Evolutionary conservation across 129 eudicot species (phyloP), one percentile per base, ranked within the genome.

Genomic region (Erigeron canadensis): DNA sequence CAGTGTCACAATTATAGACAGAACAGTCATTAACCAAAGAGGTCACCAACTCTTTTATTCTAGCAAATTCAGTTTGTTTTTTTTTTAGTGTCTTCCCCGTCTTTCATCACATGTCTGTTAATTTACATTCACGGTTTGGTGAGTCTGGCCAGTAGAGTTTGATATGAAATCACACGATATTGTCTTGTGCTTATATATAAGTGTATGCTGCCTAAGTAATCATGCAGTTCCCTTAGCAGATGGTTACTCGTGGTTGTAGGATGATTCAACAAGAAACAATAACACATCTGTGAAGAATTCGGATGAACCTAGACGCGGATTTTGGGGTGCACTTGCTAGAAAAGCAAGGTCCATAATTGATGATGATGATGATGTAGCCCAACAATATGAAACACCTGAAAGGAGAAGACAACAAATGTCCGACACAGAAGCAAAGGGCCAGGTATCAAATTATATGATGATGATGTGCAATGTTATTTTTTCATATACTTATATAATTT

Each of bases 261-360:
- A 80, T 80, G 86, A 78, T 78, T 68, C 87, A 65, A 62, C 96
- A 65, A 72, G 73, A 54, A 72, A 77, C 63, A 81, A 55, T 51
- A 65, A 80, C 22, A 64, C 85, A 55, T 67, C 91, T 18, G 71
- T 72, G 74, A 85, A 82, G 69, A 77, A 71, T 73, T 54, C 54
- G 56, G 69, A 76, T 21, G 83, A 74, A 74, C 79, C 85, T 6
- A 86, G 84, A 53, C 84, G 78, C 38, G 88, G 96, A 39, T 89
- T 93, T 76, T 93, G 98, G 98, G 96, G 91, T 19, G 85, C 81
- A 63, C 84, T 93, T 71, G 91, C 98, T 63, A 76, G 90, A 76
- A 93, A 93, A 83, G 98, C 96, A 5, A 87, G 91, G 78, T 78
- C 91, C 17, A 80, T 93, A 62, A 74, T 87, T 76, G 95, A 93